Conservation (phyloP, 441 rosid genomes). For the Cnidoscolus chayamansa region DNA sequence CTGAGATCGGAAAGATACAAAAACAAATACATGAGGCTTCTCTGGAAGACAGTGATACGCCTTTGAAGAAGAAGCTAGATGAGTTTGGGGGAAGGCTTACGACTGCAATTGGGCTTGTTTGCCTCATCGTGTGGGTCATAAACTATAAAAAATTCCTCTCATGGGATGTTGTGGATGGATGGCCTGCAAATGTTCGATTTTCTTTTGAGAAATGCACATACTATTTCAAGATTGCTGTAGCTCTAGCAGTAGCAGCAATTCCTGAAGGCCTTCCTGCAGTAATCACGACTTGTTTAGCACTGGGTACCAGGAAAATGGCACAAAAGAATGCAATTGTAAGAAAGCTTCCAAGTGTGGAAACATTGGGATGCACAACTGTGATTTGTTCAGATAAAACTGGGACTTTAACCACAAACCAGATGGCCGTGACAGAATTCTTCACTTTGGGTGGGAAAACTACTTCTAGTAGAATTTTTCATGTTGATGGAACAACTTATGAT, state of each 20-base stretch:
- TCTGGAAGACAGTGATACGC: conserved; percentile 75
- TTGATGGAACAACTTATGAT: conserved; percentile 88
- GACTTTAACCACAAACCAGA: conserved; percentile 86
- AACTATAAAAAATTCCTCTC: conserved; percentile 78
- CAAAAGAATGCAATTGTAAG: conserved; percentile 86
- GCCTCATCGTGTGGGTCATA: conserved; percentile 72
- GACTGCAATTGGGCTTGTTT: conserved; percentile 67
- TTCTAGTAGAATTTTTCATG: conserved; percentile 48
- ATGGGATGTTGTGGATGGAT: conserved; percentile 66
- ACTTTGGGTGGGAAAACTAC: conserved; percentile 71
- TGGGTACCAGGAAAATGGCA: conserved; percentile 94
- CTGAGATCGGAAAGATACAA: conserved; percentile 89
- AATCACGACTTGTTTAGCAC: conserved; percentile 80
- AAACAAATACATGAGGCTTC: conserved; percentile 86
- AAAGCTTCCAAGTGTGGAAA: conserved; percentile 91
- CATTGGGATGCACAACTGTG: conserved; percentile 90
- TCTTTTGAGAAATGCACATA: conserved; percentile 86
- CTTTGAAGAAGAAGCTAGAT: conserved; percentile 79
- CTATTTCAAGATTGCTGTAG: conserved; percentile 88
- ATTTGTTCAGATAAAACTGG: conserved; percentile 94
- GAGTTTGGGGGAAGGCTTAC: conserved; percentile 79
- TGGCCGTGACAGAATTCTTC: conserved; percentile 79
- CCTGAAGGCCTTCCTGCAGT: conserved; percentile 98
- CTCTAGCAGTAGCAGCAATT: conserved; percentile 93
- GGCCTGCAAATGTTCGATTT: conserved; percentile 61